These are phyloP conservation scores for Lodderomyces parapsilosis DNA, from an alignment of 1,139 yeast genomes.

Conservation along the genomic window DNA sequence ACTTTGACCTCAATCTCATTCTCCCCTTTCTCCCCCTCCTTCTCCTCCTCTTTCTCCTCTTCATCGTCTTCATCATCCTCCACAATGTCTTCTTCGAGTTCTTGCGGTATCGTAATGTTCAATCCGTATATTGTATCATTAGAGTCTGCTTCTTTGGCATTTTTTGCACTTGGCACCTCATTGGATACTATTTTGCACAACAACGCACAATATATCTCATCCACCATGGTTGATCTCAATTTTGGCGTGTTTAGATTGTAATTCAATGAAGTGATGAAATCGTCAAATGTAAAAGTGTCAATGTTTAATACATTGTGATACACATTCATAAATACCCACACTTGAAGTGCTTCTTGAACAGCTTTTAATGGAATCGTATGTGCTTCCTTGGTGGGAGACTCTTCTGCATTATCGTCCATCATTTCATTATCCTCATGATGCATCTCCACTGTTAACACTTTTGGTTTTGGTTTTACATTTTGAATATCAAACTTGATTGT, in stretches of 20 bases:
- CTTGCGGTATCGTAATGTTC: conserved; percentile 41
- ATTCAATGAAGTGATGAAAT: conserved; percentile 62
- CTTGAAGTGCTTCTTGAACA: conserved; percentile 53
- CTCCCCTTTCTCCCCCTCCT: conserved; percentile 12
- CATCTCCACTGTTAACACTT: conserved; percentile 28
- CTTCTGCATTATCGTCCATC: conserved; percentile 14
- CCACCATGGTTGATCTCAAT: conserved; percentile 45
- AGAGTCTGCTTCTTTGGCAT: conserved; percentile 21
- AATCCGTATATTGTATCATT: conserved; percentile 36
- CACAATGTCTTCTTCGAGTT: conserved; percentile 15
- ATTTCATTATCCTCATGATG: conserved; percentile 23
- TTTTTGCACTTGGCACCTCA: conserved; percentile 27
- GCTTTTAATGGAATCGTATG: conserved; percentile 10
- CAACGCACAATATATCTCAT: conserved; percentile 72
- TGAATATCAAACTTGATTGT: conserved; percentile 41
- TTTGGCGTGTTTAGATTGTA: conserved; percentile 45
- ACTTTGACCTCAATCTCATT: conserved; percentile 15
- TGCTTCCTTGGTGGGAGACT: conserved; percentile 13
- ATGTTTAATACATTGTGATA: conserved; percentile 62
- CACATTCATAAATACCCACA: conserved; percentile 75
- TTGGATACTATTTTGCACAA: conserved; percentile 46
- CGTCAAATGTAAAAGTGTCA: conserved; percentile 80
- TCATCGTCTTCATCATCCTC: conserved; percentile 18
- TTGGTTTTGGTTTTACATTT: conserved; percentile 33
- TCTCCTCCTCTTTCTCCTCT: conserved; percentile 24